A percentile compares a stretch with the other conserved stretches of the same genome.
phyloP scores from a whole-genome alignment of 2,329 filamentous ascomycete species.

The Xylariomycetidae sp. region DNA sequence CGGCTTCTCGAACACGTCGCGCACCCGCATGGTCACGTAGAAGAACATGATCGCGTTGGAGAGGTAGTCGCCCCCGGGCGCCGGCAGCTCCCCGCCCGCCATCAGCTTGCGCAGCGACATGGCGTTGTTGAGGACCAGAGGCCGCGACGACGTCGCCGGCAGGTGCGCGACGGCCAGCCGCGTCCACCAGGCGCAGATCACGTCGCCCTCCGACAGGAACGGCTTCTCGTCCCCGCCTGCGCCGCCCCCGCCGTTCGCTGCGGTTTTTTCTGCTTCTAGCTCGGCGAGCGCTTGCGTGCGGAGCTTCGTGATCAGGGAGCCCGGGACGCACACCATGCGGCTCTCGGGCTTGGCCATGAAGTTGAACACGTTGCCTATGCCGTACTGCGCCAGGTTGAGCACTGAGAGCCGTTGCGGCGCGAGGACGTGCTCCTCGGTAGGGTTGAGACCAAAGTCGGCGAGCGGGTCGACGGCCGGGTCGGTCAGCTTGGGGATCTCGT shows the following conservation, averaged over 20 bases:
- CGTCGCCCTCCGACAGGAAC: slow-evolving; percentile 34
- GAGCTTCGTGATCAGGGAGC: slow-evolving; percentile 18
- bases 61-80: slow-evolving; percentile 19
- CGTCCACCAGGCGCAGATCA: slow-evolving; percentile 33
- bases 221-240: slow-evolving; percentile 5
- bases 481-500: slow-evolving; percentile 27
- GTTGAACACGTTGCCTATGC: slow-evolving; percentile 22
- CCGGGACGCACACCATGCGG: slow-evolving; percentile 33
- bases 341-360: slow-evolving; percentile 27
- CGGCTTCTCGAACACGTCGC: slow-evolving; percentile 25
- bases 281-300: slow-evolving; percentile 22
- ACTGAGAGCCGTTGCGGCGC: slow-evolving; percentile 12
- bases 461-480: slow-evolving; percentile 28
- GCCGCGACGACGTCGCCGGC: slow-evolving; percentile 11
- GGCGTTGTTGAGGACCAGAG: slow-evolving; percentile 19
- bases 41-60: slow-evolving; percentile 26
- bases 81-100: slow-evolving; percentile 17
- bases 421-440: slow-evolving; percentile 21
- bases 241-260: not conserved
- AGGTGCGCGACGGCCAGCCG: slow-evolving; percentile 23
- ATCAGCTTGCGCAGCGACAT: slow-evolving; percentile 25
- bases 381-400: slow-evolving; percentile 21
- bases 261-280: slow-evolving; percentile 8
- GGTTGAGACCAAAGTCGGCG: slow-evolving; percentile 15
- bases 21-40: slow-evolving; percentile 20